These are phyloP conservation scores for Fusarium devonianum DNA, from an alignment of 2,329 filamentous ascomycete species.

Conservation along the genomic window DNA sequence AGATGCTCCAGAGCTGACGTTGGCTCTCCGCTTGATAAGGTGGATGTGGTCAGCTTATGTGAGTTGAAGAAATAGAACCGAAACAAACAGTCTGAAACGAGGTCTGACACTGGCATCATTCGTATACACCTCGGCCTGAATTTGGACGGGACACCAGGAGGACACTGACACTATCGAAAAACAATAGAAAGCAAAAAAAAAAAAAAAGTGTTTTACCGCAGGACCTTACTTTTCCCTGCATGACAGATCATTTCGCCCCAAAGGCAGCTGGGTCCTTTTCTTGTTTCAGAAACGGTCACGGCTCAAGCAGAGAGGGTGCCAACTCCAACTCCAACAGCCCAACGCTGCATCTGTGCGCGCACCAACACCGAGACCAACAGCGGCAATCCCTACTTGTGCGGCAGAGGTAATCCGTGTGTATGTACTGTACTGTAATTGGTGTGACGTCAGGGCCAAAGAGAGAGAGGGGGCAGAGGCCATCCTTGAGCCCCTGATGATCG, in stretches of 20 bases:
- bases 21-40: neutral
- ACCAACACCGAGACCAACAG: slow-evolving; percentile 3
- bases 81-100: slow-evolving; percentile 35
- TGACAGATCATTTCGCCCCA: neutral
- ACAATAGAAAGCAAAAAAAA: slow-evolving; percentile 17
- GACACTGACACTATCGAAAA: neutral
- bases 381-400: neutral
- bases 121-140: slow-evolving; percentile 3
- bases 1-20: neutral
- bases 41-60: neutral
- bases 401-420: slow-evolving; percentile 2
- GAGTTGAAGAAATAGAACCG: slow-evolving; percentile 23
- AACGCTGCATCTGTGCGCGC: too few relatives aligned
- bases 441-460: slow-evolving; percentile 27
- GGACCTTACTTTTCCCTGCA: slow-evolving; percentile 13
- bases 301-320: neutral
- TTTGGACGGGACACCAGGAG: too few relatives aligned
- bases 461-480: too few relatives aligned
- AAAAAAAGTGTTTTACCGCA: slow-evolving; percentile 1
- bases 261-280: slow-evolving; percentile 3
- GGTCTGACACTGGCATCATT: slow-evolving; percentile 17
- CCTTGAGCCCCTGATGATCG: slow-evolving; percentile 33
- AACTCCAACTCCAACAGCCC: neutral
- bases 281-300: slow-evolving; percentile 32
- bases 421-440: slow-evolving; percentile 1